phyloP scores from a whole-genome alignment of 768 basidiomycete species.

The Auriscalpium vulgare region DNA sequence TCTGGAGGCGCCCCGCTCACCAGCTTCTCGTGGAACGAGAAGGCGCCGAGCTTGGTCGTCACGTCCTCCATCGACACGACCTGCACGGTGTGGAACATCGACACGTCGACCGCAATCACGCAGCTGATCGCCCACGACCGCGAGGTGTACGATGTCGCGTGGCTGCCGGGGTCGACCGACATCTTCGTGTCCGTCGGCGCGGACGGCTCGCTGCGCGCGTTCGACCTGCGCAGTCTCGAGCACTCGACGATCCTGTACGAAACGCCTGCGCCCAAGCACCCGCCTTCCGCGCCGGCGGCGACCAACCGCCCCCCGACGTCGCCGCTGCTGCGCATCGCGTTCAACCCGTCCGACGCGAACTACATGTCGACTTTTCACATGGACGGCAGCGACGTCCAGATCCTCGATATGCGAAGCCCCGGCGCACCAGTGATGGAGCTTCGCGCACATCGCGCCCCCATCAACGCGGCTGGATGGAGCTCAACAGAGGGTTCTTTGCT shows the following conservation, averaged over 20 bases:
- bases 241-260: slow-evolving; percentile 99
- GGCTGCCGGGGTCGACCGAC: slow-evolving; percentile 92
- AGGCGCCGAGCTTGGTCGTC: slow-evolving; percentile 83
- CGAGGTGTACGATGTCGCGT: slow-evolving; percentile 96
- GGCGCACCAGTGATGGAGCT: slow-evolving; percentile 93
- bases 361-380: slow-evolving; percentile 98
- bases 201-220: slow-evolving; percentile 92
- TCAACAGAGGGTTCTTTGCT: slow-evolving; percentile 75
- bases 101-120: slow-evolving; percentile 87
- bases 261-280: slow-evolving; percentile 73
- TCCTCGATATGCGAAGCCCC: slow-evolving; percentile 94
- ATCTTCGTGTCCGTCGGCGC: slow-evolving; percentile 98
- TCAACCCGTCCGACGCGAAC: slow-evolving; percentile 87
- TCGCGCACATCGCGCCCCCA: slow-evolving; percentile 68
- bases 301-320: slow-evolving; percentile 68
- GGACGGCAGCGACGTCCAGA: slow-evolving; percentile 83
- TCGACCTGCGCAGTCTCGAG: slow-evolving; percentile 92
- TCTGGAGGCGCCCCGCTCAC: slow-evolving; percentile 86
- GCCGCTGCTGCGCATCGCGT: slow-evolving; percentile 78
- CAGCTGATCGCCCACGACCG: slow-evolving; percentile 97
- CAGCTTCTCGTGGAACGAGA: slow-evolving; percentile 96
- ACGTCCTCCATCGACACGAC: slow-evolving; percentile 99
- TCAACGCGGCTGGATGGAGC: slow-evolving; percentile 91
- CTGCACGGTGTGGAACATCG: slow-evolving; percentile 98
- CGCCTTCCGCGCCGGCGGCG: slow-evolving; percentile 50